phyloP scores from a whole-genome alignment of 208 protist genomes.

The Wallacemonas sp. region DNA sequence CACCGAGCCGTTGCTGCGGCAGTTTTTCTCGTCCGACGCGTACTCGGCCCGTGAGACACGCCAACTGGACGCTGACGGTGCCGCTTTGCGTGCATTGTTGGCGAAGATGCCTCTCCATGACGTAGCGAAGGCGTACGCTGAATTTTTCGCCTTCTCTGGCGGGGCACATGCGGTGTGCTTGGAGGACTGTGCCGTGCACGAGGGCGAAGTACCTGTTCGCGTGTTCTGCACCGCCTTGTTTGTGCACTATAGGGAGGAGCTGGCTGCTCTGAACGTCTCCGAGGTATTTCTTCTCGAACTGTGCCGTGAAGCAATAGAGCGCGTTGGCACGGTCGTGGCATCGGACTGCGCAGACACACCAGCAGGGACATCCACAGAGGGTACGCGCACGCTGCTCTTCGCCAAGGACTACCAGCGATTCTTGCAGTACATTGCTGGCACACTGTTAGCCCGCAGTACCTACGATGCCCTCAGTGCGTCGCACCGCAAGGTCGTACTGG shows the following conservation, averaged over 20 bases:
- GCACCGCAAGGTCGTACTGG: background rate
- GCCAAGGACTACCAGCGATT: slow-evolving; percentile 34
- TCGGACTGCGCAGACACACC: slow-evolving; percentile 4
- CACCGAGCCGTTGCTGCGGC: background rate
- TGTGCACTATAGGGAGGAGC: slow-evolving; percentile 19
- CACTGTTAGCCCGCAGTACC: slow-evolving; percentile 25
- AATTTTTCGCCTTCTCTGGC: slow-evolving; percentile 20
- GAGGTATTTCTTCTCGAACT: slow-evolving; percentile 17
- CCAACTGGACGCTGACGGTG: background rate
- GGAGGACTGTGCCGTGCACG: slow-evolving; percentile 4
- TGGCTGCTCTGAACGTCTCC: slow-evolving; percentile 16
- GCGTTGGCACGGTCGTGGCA: slow-evolving; percentile 12
- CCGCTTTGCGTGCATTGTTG: background rate
- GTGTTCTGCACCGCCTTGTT: slow-evolving; percentile 20
- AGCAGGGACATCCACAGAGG: no score
- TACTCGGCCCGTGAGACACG: slow-evolving; percentile 3
- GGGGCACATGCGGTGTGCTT: slow-evolving; percentile 3
- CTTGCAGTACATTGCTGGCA: slow-evolving; percentile 31
- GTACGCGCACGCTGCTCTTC: slow-evolving; percentile 10
- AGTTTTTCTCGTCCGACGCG: slow-evolving; percentile 14
- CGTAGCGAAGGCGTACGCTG: slow-evolving; percentile 15
- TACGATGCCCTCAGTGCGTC: slow-evolving; percentile 14
- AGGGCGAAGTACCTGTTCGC: slow-evolving; percentile 2
- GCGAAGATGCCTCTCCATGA: slow-evolving; percentile 1
- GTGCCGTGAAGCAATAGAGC: slow-evolving; percentile 19